Evolutionary conservation across 371 early-diverging fungal genomes (phyloP).

Genomic region (Mucor indicus): DNA sequence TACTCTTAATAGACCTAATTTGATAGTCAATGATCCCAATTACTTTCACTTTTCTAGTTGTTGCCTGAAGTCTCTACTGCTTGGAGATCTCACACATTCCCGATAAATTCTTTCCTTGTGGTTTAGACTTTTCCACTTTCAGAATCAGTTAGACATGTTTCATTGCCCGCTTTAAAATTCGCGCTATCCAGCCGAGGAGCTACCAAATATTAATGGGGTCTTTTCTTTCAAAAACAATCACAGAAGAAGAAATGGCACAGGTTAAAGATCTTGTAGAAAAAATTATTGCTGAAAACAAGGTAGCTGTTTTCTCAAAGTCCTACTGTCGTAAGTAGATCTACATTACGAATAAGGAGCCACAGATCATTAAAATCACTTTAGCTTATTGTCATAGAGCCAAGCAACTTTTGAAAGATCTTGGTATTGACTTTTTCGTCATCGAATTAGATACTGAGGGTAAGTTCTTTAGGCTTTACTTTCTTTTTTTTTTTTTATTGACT

Average conservation of each 20-base stretch:
- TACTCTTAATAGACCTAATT: too few species aligned
- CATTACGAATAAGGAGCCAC: neutral
- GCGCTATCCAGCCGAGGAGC: too few species aligned
- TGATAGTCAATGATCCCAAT: too few species aligned
- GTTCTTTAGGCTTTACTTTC: neutral
- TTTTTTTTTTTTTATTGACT: too few species aligned
- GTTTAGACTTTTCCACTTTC: too few species aligned
- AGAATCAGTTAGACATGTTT: too few species aligned
- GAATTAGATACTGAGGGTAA: constrained; percentile 46
- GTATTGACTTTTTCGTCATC: constrained; percentile 28
- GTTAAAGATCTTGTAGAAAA: constrained; percentile 25
- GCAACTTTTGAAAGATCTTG: constrained; percentile 37
- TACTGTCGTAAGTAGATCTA: constrained; percentile 60
- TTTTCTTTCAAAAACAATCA: constrained; percentile 7
- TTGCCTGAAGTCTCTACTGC: too few species aligned
- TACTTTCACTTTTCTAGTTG: too few species aligned
- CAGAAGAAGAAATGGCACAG: constrained; percentile 27
- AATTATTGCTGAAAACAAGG: constrained; percentile 25
- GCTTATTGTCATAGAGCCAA: constrained; percentile 71
- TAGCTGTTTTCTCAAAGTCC: constrained; percentile 75
- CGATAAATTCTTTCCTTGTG: too few species aligned
- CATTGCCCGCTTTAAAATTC: too few species aligned
- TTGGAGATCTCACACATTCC: too few species aligned
- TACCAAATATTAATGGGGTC: constrained; percentile 14
- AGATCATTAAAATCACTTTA: too few species aligned